A percentile compares a stretch with the other conserved stretches of the same genome.
Evolutionary conservation across 2,329 filamentous ascomycete species (phyloP).

Genomic region (Waltergamsia citrina): DNA sequence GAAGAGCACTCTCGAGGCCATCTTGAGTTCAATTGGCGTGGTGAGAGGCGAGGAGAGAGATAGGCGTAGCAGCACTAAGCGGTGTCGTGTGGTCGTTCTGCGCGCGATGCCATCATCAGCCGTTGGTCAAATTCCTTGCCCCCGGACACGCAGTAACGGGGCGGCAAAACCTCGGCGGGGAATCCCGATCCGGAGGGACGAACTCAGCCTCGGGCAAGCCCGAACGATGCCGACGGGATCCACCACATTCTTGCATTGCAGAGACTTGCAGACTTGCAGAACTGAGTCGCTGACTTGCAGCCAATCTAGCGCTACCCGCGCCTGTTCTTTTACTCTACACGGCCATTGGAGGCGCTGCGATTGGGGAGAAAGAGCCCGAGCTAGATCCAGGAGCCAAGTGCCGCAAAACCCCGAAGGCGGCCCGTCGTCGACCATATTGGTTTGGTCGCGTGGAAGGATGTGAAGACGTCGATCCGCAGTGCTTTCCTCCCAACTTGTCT

Average conservation of each 20-base stretch:
- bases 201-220: not conserved
- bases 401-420: constrained; percentile 2
- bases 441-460: no score
- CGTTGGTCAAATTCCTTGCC: not conserved
- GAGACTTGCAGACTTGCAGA: no score
- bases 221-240: not conserved
- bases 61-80: not conserved
- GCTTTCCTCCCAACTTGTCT: not conserved
- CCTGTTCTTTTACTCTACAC: no score
- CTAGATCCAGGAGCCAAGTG: no score
- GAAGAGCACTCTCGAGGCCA: constrained; percentile 52
- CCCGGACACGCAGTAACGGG: not conserved
- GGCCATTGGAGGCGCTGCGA: no score
- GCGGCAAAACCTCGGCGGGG: constrained; percentile 2
- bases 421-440: no score
- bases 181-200: not conserved
- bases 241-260: no score
- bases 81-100: no score
- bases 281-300: no score
- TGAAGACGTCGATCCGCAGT: no score
- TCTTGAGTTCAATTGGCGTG: constrained; percentile 13
- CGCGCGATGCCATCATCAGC: constrained; percentile 1
- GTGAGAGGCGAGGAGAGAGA: not conserved
- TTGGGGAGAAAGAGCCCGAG: no score
- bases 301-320: no score